phyloP scores from a whole-genome alignment of 306 rosid genomes.

The Vicia sativa region DNA sequence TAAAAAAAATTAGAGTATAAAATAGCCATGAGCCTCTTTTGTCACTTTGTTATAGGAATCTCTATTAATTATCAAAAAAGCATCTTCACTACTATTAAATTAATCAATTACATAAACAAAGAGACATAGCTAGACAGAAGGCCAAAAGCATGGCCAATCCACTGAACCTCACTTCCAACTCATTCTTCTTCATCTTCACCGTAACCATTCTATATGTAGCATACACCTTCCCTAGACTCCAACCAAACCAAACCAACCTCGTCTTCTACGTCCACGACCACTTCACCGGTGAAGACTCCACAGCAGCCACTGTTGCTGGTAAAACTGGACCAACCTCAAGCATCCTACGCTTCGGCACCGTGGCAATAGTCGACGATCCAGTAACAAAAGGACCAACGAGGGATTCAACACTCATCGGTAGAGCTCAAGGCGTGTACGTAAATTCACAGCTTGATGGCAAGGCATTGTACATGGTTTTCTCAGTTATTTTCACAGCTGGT shows the following conservation, averaged over 20 bases:
- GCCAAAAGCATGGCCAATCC: constrained; percentile 44
- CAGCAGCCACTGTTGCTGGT: constrained; percentile 57
- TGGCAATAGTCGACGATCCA: constrained; percentile 56
- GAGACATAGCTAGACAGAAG: neutral
- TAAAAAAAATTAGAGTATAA: neutral
- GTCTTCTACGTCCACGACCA: constrained; percentile 66
- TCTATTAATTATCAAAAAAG: constrained; percentile 19
- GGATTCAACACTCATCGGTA: constrained; percentile 51
- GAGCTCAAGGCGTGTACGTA: constrained; percentile 64
- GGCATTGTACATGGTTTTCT: constrained; percentile 56
- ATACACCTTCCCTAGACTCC: constrained; percentile 45
- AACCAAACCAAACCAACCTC: constrained; percentile 58
- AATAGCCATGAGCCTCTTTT: constrained; percentile 8
- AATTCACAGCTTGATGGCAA: constrained; percentile 61
- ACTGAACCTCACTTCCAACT: constrained; percentile 41
- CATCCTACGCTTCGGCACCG: constrained; percentile 59
- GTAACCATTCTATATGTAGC: constrained; percentile 45
- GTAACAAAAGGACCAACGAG: constrained; percentile 55
- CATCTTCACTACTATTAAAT: constrained; percentile 25
- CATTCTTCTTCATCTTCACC: constrained; percentile 49
- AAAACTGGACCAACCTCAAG: constrained; percentile 46
- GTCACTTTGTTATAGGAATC: constrained; percentile 34
- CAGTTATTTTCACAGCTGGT: constrained; percentile 56
- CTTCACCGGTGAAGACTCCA: constrained; percentile 56
- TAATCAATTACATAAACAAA: neutral